These are phyloP conservation scores for Flaveria sonorensis DNA, from an alignment of 129 eudicot genomes.

Conservation along the genomic window DNA sequence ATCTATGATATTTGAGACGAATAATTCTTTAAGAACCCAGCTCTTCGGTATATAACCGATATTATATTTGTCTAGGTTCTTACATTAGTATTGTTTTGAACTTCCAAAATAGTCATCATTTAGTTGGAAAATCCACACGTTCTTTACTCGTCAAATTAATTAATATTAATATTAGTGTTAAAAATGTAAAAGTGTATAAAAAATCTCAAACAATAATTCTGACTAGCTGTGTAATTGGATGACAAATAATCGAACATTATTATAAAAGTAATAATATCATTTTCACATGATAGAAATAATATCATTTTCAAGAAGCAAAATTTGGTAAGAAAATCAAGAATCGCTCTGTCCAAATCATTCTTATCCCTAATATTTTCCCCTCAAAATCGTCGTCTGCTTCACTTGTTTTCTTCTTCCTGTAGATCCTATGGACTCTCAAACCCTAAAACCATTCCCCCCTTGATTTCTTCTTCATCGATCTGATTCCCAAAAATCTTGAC, in stretches of 20 bases:
- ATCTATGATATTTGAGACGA: too few species aligned
- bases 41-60: too few species aligned
- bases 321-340: slow-evolving; percentile 24
- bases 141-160: neutral
- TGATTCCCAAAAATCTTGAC: neutral
- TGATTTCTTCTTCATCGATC: slow-evolving; percentile 28
- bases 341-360: slow-evolving; percentile 29
- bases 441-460: slow-evolving; percentile 1
- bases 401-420: slow-evolving; percentile 8
- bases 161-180: neutral
- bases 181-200: neutral
- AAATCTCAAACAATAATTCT: neutral
- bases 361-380: slow-evolving; percentile 40
- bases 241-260: neutral
- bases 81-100: neutral
- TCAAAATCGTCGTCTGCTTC: slow-evolving; percentile 26
- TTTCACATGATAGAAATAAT: slow-evolving; percentile 1
- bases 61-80: too few species aligned
- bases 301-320: slow-evolving; percentile 9
- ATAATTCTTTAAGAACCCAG: too few species aligned
- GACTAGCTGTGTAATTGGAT: neutral
- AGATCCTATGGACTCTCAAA: slow-evolving; percentile 15
- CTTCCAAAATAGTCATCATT: neutral
- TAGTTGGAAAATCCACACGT: neutral
- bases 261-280: neutral